Evolutionary conservation across 129 eudicot genomes (phyloP).

Genomic region (Pseudognaphalium luteoalbum): DNA sequence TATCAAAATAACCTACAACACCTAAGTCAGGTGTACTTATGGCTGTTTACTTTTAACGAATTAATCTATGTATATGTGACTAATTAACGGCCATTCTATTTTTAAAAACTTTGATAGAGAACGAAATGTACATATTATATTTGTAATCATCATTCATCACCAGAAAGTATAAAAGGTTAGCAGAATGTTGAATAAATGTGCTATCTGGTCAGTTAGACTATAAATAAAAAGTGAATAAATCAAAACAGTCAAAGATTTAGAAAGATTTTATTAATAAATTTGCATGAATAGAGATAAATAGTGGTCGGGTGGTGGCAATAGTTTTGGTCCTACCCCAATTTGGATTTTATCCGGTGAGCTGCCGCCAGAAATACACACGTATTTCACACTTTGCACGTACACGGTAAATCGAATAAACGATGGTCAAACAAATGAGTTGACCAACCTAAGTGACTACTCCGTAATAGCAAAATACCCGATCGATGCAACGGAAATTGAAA

Average conservation of each 20-base stretch:
- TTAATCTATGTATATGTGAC: no score
- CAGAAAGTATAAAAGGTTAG: not conserved
- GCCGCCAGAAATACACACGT: conserved; percentile 30
- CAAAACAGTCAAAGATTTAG: conserved; percentile 31
- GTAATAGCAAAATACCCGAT: not conserved
- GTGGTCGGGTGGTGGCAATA: conserved; percentile 14
- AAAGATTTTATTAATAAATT: conserved; percentile 17
- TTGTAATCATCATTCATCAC: not conserved
- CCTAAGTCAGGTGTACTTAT: no score
- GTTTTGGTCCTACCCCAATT: conserved; percentile 18
- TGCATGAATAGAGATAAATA: not conserved
- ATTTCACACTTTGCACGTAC: not conserved
- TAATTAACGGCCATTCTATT: no score
- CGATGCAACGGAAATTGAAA: no score
- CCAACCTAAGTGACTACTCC: not conserved
- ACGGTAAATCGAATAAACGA: not conserved
- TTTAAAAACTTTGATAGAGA: no score
- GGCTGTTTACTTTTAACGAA: no score
- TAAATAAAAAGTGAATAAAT: not conserved
- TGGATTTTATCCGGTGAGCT: conserved; percentile 23
- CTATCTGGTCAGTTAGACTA: conserved; percentile 4
- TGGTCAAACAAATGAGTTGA: not conserved
- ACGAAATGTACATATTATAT: no score
- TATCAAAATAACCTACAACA: no score
- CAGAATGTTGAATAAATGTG: conserved; percentile 12